Evolutionary conservation across 106 monocot genomes (phyloP).

Genomic region (Alisma plantagoaquatica): DNA sequence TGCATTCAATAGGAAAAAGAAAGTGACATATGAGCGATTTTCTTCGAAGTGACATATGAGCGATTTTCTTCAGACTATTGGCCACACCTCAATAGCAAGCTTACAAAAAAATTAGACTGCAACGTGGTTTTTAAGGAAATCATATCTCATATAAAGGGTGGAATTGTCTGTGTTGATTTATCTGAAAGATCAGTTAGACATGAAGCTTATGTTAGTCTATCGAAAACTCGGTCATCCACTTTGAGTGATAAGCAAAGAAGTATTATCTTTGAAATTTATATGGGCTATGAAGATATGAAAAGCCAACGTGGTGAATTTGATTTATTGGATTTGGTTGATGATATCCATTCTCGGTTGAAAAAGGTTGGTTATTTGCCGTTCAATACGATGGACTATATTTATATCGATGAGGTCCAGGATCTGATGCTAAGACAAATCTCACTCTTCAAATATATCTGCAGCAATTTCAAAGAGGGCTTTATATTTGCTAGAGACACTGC

Average conservation of each 20-base stretch:
- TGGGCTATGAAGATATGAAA: constrained; percentile 49
- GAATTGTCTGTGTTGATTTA: not conserved
- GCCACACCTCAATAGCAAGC: constrained; percentile 37
- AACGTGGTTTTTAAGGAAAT: constrained; percentile 51
- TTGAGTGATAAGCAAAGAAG: constrained; percentile 19
- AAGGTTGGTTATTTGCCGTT: constrained; percentile 6
- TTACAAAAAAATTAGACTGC: constrained; percentile 46
- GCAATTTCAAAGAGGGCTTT: constrained; percentile 46
- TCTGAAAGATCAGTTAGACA: constrained; percentile 15
- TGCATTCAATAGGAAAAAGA: constrained; percentile 24
- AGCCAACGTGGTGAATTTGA: constrained; percentile 38
- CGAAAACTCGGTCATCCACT: constrained; percentile 30
- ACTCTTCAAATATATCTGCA: constrained; percentile 48
- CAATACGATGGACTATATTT: constrained; percentile 45
- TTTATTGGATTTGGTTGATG: constrained; percentile 52
- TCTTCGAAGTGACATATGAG: constrained; percentile 41
- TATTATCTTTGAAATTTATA: constrained; percentile 46
- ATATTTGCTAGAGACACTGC: constrained; percentile 77
- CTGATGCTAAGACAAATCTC: constrained; percentile 50
- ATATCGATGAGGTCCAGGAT: constrained; percentile 78
- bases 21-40: constrained; percentile 47
- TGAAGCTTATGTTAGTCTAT: constrained; percentile 33
- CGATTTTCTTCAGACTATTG: constrained; percentile 47
- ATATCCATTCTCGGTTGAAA: constrained; percentile 32
- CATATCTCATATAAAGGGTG: constrained; percentile 76